phyloP scores from a whole-genome alignment of 352 stramenopile species.

The Globisporangium canariense region DNA sequence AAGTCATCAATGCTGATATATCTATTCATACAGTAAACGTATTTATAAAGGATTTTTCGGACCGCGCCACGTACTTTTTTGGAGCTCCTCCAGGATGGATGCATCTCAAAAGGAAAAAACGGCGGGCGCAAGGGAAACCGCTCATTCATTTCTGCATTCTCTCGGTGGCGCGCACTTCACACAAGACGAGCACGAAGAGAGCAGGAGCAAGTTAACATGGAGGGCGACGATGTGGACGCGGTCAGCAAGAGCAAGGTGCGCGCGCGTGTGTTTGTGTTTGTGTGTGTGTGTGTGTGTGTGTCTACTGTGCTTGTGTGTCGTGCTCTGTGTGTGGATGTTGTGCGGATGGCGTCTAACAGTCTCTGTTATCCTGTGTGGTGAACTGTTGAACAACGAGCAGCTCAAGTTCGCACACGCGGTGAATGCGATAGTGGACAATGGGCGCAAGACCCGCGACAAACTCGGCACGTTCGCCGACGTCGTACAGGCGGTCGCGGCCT shows the following conservation, averaged over 20 bases:
- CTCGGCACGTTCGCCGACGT: conserved; percentile 16
- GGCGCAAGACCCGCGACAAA: conserved; percentile 12
- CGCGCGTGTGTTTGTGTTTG: background rate
- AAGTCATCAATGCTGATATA: too few relatives aligned
- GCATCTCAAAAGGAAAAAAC: background rate
- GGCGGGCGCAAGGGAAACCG: background rate
- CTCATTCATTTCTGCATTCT: conserved; percentile 10
- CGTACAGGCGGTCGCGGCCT: conserved; percentile 15
- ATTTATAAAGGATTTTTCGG: too few relatives aligned
- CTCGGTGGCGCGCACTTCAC: background rate
- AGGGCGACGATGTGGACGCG: background rate
- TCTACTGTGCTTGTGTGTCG: background rate
- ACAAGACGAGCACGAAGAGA: background rate
- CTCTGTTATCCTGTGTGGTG: background rate
- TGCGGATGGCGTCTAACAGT: background rate
- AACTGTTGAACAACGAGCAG: background rate
- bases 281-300: background rate
- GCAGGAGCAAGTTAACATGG: background rate
- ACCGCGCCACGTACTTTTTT: conserved; percentile 2
- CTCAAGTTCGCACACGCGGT: conserved; percentile 15
- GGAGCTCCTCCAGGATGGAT: background rate
- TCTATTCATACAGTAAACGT: too few relatives aligned
- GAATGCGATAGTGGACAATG: conserved; percentile 10
- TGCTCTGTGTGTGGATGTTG: too few relatives aligned
- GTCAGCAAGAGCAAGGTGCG: conserved; percentile 6